Percentiles rank a stretch among this genome's conserved stretches.
phyloP scores from a whole-genome alignment of 2,329 filamentous ascomycete species.

The Acarospora socialis region DNA sequence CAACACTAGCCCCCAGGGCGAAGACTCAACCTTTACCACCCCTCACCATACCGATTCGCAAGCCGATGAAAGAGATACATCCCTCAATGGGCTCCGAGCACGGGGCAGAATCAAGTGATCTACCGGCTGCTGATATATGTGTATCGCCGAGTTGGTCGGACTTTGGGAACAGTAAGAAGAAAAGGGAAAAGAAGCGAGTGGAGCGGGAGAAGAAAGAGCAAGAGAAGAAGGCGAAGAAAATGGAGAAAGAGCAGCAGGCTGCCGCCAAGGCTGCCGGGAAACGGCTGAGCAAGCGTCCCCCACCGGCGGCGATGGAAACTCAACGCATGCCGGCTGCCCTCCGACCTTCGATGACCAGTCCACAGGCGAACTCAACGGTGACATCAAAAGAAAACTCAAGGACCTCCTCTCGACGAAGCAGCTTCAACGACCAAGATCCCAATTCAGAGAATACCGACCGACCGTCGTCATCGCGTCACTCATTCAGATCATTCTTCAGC shows the following conservation, averaged over 20 bases:
- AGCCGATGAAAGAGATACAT: neutral
- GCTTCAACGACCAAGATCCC: too few relatives aligned
- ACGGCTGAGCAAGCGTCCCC: slow-evolving; percentile 12
- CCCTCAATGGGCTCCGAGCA: neutral
- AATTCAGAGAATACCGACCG: too few relatives aligned
- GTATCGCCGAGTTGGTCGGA: slow-evolving; percentile 14
- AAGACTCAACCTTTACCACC: slow-evolving; percentile 4
- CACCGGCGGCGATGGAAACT: slow-evolving; percentile 14
- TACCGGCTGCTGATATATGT: slow-evolving; percentile 9
- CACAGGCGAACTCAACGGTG: slow-evolving; percentile 7
- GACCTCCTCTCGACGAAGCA: slow-evolving; percentile 10
- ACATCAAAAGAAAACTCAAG: slow-evolving; percentile 7
- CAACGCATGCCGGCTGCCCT: slow-evolving; percentile 13
- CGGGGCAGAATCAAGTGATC: neutral
- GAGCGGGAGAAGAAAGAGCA: slow-evolving; percentile 11
- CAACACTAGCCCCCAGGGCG: too few relatives aligned
- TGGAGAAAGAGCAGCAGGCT: slow-evolving; percentile 1
- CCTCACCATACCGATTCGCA: neutral
- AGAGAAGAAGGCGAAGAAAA: slow-evolving; percentile 10
- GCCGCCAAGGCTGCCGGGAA: slow-evolving; percentile 7
- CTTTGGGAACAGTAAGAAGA: slow-evolving; percentile 10
- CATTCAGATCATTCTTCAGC: slow-evolving; percentile 2
- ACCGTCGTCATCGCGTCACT: too few relatives aligned
- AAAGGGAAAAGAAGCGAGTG: slow-evolving; percentile 11
- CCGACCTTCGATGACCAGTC: slow-evolving; percentile 9